Conservation (phyloP, 164 flowering plant species). For the Chimonanthus salicifolius region DNA sequence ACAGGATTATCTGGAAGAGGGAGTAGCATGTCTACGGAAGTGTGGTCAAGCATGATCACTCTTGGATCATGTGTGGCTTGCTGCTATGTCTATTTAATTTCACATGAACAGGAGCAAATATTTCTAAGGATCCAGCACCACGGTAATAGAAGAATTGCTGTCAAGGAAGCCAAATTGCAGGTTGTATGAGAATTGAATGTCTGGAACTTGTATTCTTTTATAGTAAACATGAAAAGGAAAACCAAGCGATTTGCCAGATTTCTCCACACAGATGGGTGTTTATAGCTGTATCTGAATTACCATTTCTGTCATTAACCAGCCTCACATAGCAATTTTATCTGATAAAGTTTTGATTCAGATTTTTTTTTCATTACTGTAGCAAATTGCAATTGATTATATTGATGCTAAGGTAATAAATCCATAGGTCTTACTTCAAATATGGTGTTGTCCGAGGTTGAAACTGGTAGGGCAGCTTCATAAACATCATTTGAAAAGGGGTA, state of each 20-base stretch:
- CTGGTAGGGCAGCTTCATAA: too few species aligned
- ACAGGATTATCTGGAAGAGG: constrained; percentile 90
- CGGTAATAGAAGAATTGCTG: neutral
- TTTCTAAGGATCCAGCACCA: too few species aligned
- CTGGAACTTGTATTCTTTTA: neutral
- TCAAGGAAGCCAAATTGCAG: neutral
- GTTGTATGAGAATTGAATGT: neutral
- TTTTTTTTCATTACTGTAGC: too few species aligned
- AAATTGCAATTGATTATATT: too few species aligned
- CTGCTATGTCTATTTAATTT: neutral
- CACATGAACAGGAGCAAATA: neutral
- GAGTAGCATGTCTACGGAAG: constrained; percentile 73
- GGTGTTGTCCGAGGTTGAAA: too few species aligned
- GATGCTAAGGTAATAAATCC: too few species aligned
- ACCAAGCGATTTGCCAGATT: neutral
- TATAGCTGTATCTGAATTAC: neutral
- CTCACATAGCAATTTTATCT: too few species aligned
- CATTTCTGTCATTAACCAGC: neutral
- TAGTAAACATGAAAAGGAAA: neutral
- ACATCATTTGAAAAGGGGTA: too few species aligned
- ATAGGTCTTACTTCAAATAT: too few species aligned
- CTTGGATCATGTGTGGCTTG: neutral
- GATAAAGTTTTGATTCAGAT: too few species aligned
- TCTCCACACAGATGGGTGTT: neutral
- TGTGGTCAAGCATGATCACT: constrained; percentile 61